Evolutionary conservation across 495 filamentous ascomycete species (phyloP).

Genomic region (Xylaria longipes): DNA sequence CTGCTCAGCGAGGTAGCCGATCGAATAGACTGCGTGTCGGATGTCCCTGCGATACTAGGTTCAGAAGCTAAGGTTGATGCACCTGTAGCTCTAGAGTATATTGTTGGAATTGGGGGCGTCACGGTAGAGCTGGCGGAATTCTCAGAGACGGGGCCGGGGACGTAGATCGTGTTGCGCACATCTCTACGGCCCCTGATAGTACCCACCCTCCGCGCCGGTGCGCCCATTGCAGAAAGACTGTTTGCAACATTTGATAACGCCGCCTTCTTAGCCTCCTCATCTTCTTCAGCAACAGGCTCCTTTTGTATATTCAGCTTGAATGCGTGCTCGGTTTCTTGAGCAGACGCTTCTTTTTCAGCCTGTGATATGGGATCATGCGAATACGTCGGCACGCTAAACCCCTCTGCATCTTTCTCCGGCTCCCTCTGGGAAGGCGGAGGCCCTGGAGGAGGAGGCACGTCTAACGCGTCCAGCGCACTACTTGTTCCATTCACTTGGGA

Average conservation of each 20-base stretch:
- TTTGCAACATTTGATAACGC: constrained; percentile 93
- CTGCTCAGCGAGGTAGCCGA: constrained; percentile 83
- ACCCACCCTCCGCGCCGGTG: constrained; percentile 69
- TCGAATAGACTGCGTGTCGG: constrained; percentile 90
- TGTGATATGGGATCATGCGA: constrained; percentile 81
- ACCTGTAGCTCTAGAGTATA: constrained; percentile 51
- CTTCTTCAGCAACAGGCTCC: constrained; percentile 92
- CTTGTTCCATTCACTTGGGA: constrained; percentile 49
- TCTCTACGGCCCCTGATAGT: constrained; percentile 89
- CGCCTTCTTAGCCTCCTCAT: constrained; percentile 78
- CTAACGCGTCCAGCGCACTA: constrained; percentile 41
- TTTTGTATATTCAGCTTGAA: constrained; percentile 93
- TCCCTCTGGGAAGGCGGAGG: constrained; percentile 54
- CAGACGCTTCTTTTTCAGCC: constrained; percentile 78
- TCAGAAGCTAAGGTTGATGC: constrained; percentile 56
- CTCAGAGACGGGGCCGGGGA: constrained; percentile 58
- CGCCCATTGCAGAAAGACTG: constrained; percentile 65
- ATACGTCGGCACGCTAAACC: constrained; percentile 71
- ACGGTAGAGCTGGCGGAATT: constrained; percentile 50
- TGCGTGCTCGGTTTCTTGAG: constrained; percentile 68
- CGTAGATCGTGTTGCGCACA: constrained; percentile 86
- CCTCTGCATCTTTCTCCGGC: constrained; percentile 63
- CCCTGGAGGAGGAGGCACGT: constrained; percentile 54
- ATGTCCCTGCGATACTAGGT: constrained; percentile 59
- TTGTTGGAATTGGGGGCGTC: constrained; percentile 51